These are phyloP conservation scores for Claviceps digitariae DNA, from an alignment of 2,329 filamentous ascomycete species.

Conservation along the genomic window DNA sequence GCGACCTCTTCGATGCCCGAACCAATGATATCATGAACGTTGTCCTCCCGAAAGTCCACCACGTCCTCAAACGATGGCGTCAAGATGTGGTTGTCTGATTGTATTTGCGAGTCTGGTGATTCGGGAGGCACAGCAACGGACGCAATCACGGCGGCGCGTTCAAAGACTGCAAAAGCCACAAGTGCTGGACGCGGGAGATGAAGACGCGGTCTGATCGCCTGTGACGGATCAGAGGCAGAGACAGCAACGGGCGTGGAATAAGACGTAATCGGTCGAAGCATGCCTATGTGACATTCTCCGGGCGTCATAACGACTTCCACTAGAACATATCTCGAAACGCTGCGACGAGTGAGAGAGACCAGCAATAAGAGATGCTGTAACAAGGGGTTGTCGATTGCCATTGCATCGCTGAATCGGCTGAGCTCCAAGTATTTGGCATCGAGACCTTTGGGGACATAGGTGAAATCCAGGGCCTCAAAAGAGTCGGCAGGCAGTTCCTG, in stretches of 20 bases:
- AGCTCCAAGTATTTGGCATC: slow-evolving; percentile 36
- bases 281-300: slow-evolving; percentile 41
- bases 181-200: slow-evolving; percentile 67
- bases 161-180: slow-evolving; percentile 71
- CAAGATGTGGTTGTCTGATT: slow-evolving; percentile 49
- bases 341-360: slow-evolving; percentile 39
- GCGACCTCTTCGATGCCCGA: slow-evolving; percentile 49
- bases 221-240: slow-evolving; percentile 21
- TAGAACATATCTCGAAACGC: slow-evolving; percentile 53
- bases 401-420: slow-evolving; percentile 36
- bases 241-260: slow-evolving; percentile 42
- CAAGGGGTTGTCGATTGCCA: slow-evolving; percentile 34
- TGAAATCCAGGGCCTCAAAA: slow-evolving; percentile 69
- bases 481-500: slow-evolving; percentile 39
- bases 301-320: slow-evolving; percentile 55
- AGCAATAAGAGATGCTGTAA: slow-evolving; percentile 49
- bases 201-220: slow-evolving; percentile 44
- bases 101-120: slow-evolving; percentile 63
- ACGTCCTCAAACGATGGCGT: slow-evolving; percentile 71
- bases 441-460: slow-evolving; percentile 45
- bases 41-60: slow-evolving; percentile 59
- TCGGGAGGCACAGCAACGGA: slow-evolving; percentile 57
- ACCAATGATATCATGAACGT: slow-evolving; percentile 48
- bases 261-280: slow-evolving; percentile 53
- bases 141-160: slow-evolving; percentile 61